Percentiles rank a stretch among this genome's conserved stretches.
phyloP scores from a whole-genome alignment of 257 asterid genomes.

The Avicennia marina region DNA sequence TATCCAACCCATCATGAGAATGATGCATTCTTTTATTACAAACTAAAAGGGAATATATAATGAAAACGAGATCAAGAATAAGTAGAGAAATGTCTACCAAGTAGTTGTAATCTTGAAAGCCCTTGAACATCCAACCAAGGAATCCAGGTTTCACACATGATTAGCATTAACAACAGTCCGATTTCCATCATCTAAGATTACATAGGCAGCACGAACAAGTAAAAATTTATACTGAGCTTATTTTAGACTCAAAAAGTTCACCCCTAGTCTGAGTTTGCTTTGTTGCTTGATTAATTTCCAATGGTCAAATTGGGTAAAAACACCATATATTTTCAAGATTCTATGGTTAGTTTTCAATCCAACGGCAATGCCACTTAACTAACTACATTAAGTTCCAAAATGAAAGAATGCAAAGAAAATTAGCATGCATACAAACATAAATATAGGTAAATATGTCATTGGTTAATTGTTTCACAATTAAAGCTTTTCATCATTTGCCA shows the following conservation, averaged over 20 bases:
- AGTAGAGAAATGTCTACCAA: neutral
- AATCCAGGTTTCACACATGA: neutral
- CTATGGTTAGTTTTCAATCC: no score
- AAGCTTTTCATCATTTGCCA: no score
- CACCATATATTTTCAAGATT: no score
- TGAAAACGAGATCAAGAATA: neutral
- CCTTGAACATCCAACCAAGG: neutral
- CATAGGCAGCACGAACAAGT: neutral
- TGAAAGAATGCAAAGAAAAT: no score
- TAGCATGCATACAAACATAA: no score
- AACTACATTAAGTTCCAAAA: no score
- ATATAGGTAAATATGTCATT: no score
- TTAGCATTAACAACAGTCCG: neutral
- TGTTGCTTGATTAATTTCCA: neutral
- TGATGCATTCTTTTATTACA: conserved; percentile 6
- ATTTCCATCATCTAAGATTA: neutral
- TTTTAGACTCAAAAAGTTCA: neutral
- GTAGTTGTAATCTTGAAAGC: neutral
- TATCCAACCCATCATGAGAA: conserved; percentile 11
- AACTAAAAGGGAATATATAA: neutral
- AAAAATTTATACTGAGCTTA: neutral
- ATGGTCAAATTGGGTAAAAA: neutral
- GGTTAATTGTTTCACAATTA: no score
- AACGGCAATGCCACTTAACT: no score
- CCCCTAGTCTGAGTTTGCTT: neutral